Percentiles rank a stretch among this genome's conserved stretches.
Evolutionary conservation across 305 asterid species (phyloP).

Genomic region (Withania somnifera): DNA sequence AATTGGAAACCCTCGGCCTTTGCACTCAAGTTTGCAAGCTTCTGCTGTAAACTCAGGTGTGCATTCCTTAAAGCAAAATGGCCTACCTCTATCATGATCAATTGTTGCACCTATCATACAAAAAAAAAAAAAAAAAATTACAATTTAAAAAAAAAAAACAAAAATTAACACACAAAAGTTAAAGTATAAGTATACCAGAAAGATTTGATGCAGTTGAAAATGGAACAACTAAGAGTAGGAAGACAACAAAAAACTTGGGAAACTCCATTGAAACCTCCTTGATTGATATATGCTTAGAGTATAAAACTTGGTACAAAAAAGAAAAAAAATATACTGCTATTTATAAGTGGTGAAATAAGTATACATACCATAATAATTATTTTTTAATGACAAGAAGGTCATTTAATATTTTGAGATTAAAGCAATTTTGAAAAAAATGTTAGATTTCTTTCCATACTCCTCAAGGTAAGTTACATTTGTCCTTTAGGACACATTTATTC

Average conservation of each 20-base stretch:
- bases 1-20: neutral
- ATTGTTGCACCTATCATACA: neutral
- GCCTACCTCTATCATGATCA: neutral
- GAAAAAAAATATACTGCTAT: too few relatives aligned
- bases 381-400: too few relatives aligned
- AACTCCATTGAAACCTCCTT: neutral
- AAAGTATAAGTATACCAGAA: neutral
- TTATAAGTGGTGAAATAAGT: too few relatives aligned
- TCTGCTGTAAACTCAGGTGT: neutral
- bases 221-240: neutral
- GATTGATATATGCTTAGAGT: too few relatives aligned
- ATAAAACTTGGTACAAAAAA: too few relatives aligned
- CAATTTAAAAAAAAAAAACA: neutral
- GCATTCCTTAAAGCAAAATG: neutral
- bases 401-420: too few relatives aligned
- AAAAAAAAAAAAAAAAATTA: neutral
- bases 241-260: neutral
- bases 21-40: neutral
- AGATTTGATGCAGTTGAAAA: neutral
- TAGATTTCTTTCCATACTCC: too few relatives aligned
- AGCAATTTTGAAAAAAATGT: too few relatives aligned
- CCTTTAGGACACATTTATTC: too few relatives aligned
- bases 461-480: too few relatives aligned
- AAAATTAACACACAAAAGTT: neutral
- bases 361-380: too few relatives aligned